Percentiles rank a stretch among this genome's conserved stretches.
Evolutionary conservation across 352 stramenopile species (phyloP).

Genomic region (Thalassiosira delicatula): DNA sequence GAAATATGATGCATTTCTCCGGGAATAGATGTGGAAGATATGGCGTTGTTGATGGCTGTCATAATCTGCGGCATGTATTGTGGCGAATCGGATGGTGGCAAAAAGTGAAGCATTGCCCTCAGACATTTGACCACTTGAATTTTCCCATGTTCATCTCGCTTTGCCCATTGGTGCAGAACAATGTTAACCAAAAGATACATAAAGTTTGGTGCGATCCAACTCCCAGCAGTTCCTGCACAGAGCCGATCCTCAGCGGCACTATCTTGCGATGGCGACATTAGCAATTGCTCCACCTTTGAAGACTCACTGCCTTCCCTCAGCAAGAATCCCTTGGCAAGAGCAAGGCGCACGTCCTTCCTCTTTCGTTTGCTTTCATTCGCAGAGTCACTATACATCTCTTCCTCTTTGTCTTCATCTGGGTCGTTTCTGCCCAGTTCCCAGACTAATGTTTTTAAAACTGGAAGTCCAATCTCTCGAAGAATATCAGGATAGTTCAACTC

Average conservation of each 20-base stretch:
- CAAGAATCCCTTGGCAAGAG: conserved; percentile 57
- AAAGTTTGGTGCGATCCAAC: conserved; percentile 80
- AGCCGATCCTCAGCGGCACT: conserved; percentile 36
- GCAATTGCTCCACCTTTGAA: conserved; percentile 20
- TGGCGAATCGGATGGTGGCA: conserved; percentile 62
- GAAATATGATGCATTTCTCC: background rate
- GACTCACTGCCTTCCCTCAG: conserved; percentile 36
- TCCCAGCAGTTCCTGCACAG: conserved; percentile 42
- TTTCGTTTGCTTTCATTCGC: conserved; percentile 31
- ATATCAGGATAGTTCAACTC: conserved; percentile 65
- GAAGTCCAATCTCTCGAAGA: conserved; percentile 62
- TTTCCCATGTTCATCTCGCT: conserved; percentile 59
- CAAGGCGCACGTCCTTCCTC: conserved; percentile 55
- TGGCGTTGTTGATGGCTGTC: conserved; percentile 75
- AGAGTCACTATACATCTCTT: conserved; percentile 59
- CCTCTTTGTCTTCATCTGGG: conserved; percentile 51
- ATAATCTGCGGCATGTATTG: conserved; percentile 85
- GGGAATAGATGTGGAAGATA: conserved; percentile 42
- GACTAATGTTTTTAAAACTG: conserved; percentile 76
- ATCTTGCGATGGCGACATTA: conserved; percentile 53
- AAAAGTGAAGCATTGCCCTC: conserved; percentile 65
- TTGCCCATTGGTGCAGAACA: conserved; percentile 72
- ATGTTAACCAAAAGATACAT: conserved; percentile 84
- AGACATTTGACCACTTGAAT: conserved; percentile 74
- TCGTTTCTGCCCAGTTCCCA: conserved; percentile 74